Base-by-base conservation (phyloP, 2,329 filamentous ascomycete species). In the Tolypocladium tropicale region DNA sequence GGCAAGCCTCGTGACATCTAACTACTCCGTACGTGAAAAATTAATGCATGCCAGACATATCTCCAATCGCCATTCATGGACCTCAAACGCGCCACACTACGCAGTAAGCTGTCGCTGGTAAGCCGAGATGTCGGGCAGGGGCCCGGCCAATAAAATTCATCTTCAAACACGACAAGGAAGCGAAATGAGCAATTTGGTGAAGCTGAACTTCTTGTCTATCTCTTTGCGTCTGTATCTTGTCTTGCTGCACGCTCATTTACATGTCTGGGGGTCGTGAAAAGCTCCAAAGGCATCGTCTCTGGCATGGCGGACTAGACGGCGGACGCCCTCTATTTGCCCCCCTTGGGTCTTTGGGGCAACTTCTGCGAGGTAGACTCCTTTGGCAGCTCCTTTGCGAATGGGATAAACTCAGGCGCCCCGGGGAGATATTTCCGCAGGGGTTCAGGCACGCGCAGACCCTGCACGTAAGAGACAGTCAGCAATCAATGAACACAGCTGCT, bases 341-440 rank as follows among this genome's bases (percentile, higher is more conserved):
- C 65, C 65, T 74, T 74, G 51, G 69, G 56, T 33, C 65, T 60
- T 53, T 63, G 60, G 1, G 64, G 59, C 33, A 67, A 53, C 64
- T 70, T 72, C 62, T 63, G 67, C 36, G 63, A 59, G 55, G 60
- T 67, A 4, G 68, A 68, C 63, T 91, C 85, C 73, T 93, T 92
- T 12, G 89, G 85, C 39, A 93, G 77, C 63, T 96, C 93, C 75
- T 91, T 94, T 55, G 85, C 83, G 68, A 88, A 99, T 2, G 90
- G 89, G 59, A 99, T 79, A 73, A 96, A 96, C 53, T 93, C 90
- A 1, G 90, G 91, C 43, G 90, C 80, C 36, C 92, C 93, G 2
- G 92, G 91, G 53, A 97, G 86, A 71, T 95, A 97, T 74, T 91
- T 93, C 64, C 89, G 83, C 58, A 96, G 80, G 50, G 87, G 85